These are phyloP conservation scores for Fusarium pininemorale DNA, from an alignment of 2,329 filamentous ascomycete species.

Conservation along the genomic window DNA sequence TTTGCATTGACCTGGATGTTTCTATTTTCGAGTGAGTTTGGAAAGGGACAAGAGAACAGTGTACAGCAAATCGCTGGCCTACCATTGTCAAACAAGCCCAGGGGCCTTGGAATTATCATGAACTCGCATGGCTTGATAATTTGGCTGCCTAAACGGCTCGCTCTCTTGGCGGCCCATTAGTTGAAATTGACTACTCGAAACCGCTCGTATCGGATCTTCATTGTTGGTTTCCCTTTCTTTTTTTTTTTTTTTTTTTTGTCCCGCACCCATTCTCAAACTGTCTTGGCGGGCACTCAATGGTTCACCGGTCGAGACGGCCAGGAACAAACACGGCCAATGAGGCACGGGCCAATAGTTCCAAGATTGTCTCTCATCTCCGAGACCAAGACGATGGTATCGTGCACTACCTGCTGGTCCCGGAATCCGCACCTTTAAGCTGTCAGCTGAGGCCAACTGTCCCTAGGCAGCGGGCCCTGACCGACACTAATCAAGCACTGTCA, in stretches of 20 bases:
- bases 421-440: neutral
- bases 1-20: neutral
- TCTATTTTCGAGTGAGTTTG: neutral
- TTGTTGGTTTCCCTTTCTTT: neutral
- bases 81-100: neutral
- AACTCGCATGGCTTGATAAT: neutral
- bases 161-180: neutral
- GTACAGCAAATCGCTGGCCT: neutral
- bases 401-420: slow-evolving; percentile 6
- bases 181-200: neutral
- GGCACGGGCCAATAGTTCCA: slow-evolving; percentile 32
- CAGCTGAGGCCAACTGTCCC: slow-evolving; percentile 8
- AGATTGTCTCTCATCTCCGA: slow-evolving; percentile 9
- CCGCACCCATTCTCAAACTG: neutral
- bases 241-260: neutral
- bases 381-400: neutral
- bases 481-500: neutral
- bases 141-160: neutral
- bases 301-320: neutral
- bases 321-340: neutral
- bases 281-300: neutral
- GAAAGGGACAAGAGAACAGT: neutral
- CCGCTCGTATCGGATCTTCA: neutral
- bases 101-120: neutral
- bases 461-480: neutral